Percentiles rank a stretch among this genome's conserved stretches.
phyloP scores from a whole-genome alignment of 305 asterid genomes.

The Striga hermonthica region DNA sequence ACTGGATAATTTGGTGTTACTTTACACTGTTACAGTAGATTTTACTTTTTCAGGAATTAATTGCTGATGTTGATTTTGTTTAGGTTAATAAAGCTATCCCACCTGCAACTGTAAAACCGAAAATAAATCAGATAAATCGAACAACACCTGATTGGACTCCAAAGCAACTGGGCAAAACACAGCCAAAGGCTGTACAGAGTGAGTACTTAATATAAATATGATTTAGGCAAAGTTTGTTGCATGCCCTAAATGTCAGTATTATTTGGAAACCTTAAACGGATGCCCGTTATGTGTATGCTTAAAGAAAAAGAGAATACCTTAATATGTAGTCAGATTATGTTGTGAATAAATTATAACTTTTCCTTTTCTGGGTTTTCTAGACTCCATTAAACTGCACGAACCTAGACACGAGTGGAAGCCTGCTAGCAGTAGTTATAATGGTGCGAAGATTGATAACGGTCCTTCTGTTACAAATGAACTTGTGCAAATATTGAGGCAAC shows the following conservation, averaged over 20 bases:
- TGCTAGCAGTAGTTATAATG: conserved; percentile 41
- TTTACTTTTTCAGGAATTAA: conserved; percentile 24
- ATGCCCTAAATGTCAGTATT: too few species aligned
- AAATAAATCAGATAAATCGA: conserved; percentile 41
- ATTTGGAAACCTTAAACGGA: too few species aligned
- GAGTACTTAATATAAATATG: conserved; percentile 26
- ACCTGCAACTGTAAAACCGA: conserved; percentile 58
- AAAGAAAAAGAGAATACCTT: background rate
- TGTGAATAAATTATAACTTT: conserved; percentile 9
- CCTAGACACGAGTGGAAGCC: conserved; percentile 38
- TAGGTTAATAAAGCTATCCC: conserved; percentile 56
- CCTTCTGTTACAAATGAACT: conserved; percentile 56
- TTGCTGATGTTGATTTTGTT: conserved; percentile 31
- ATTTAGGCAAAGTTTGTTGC: too few species aligned
- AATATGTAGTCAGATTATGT: conserved; percentile 9
- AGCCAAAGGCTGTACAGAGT: conserved; percentile 39
- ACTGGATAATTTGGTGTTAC: conserved; percentile 21
- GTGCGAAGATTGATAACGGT: conserved; percentile 32
- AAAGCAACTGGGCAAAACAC: conserved; percentile 38
- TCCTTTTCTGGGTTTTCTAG: conserved; percentile 29
- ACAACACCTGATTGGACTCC: conserved; percentile 29
- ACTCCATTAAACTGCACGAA: conserved; percentile 40
- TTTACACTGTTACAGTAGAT: conserved; percentile 22
- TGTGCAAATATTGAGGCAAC: conserved; percentile 65
- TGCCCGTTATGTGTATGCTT: too few species aligned